phyloP scores from a whole-genome alignment of 257 asterid genomes.

The Solanum piurae region DNA sequence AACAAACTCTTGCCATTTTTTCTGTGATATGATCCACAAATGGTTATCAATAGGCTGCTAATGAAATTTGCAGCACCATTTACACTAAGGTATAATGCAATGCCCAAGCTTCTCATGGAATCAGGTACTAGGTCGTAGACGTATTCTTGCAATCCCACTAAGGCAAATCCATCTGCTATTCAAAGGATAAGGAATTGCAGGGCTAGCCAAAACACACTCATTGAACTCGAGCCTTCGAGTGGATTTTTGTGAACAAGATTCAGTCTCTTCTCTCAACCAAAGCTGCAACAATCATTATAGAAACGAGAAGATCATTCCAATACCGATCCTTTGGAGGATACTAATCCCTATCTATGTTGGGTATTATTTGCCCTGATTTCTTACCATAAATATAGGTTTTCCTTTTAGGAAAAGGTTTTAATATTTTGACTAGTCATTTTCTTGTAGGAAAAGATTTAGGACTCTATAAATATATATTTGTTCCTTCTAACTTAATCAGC shows the following conservation, averaged over 20 bases:
- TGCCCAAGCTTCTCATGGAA: slow-evolving; percentile 76
- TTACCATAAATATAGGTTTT: too few relatives aligned
- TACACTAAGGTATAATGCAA: slow-evolving; percentile 61
- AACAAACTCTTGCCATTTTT: slow-evolving; percentile 45
- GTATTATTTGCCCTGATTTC: too few relatives aligned
- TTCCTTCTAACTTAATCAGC: too few relatives aligned
- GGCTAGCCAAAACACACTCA: too few relatives aligned
- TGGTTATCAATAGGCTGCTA: slow-evolving; percentile 49
- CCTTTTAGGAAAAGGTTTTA: too few relatives aligned
- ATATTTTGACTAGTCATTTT: too few relatives aligned
- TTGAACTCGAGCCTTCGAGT: slow-evolving; percentile 9
- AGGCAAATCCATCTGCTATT: slow-evolving; percentile 54
- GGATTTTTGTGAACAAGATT: slow-evolving; percentile 9
- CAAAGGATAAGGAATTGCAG: slow-evolving; percentile 30
- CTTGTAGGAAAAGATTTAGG: too few relatives aligned
- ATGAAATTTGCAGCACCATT: slow-evolving; percentile 60
- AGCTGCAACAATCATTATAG: slow-evolving; percentile 51
- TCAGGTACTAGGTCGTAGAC: slow-evolving; percentile 87
- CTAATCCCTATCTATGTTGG: slow-evolving; percentile 33
- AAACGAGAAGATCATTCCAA: slow-evolving; percentile 47
- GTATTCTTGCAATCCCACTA: slow-evolving; percentile 79
- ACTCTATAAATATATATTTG: too few relatives aligned
- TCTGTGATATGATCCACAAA: slow-evolving; percentile 45
- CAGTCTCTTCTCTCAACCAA: slow-evolving; percentile 46
- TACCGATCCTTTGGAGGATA: slow-evolving; percentile 63